These are phyloP conservation scores for Penstemon newberryi DNA, from an alignment of 257 asterid species.

Conservation along the genomic window DNA sequence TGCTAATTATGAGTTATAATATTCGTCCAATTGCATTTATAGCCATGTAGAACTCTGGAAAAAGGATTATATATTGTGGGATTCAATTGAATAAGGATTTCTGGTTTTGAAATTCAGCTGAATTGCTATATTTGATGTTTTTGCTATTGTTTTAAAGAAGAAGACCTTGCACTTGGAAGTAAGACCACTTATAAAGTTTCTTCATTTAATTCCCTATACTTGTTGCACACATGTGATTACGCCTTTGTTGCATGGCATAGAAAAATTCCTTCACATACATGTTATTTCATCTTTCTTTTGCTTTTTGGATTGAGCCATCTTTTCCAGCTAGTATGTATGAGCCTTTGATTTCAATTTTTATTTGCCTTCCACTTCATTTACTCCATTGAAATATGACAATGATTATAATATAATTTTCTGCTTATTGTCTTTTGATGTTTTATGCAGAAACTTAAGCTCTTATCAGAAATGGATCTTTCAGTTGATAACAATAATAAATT, in stretches of 20 bases:
- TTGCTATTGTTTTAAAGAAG: neutral
- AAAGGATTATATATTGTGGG: neutral
- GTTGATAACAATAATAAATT: constrained; percentile 41
- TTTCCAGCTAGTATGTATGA: neutral
- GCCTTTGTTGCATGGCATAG: too few species aligned
- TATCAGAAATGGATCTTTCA: constrained; percentile 57
- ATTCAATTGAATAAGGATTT: neutral
- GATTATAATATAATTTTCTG: neutral
- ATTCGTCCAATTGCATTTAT: neutral
- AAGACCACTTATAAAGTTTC: too few species aligned
- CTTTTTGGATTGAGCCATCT: neutral
- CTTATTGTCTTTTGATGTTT: constrained; percentile 15
- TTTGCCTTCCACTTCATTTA: neutral
- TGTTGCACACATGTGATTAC: too few species aligned
- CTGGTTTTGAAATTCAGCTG: too few species aligned
- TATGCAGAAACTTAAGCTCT: constrained; percentile 82
- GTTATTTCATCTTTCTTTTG: neutral
- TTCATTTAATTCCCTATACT: too few species aligned
- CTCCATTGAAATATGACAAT: neutral
- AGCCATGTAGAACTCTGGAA: neutral
- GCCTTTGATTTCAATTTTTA: neutral
- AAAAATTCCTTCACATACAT: too few species aligned
- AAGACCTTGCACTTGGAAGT: too few species aligned
- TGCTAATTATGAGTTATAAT: neutral
- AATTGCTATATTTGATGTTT: neutral